These are phyloP conservation scores for Peniophora sp. DNA, from an alignment of 1,284 basidiomycete genomes.

Conservation along the genomic window DNA sequence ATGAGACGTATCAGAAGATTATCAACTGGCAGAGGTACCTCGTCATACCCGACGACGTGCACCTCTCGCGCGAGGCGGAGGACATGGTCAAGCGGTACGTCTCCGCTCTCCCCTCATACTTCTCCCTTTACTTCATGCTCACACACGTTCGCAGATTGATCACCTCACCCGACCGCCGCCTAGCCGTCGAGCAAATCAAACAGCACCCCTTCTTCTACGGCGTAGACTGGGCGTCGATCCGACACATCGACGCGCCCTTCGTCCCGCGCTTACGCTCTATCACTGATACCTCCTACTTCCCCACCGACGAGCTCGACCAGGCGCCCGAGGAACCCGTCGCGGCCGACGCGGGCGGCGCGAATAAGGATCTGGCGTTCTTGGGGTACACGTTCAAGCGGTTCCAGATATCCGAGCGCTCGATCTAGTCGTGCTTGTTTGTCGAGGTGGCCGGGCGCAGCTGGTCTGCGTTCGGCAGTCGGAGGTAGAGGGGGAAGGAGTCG, in stretches of 20 bases:
- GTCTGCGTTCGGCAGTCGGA: neutral
- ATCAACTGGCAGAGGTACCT: constrained; percentile 91
- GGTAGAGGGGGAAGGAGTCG: too few relatives aligned
- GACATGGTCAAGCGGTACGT: constrained; percentile 76
- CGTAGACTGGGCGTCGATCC: constrained; percentile 88
- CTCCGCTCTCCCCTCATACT: neutral
- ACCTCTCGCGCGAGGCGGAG: constrained; percentile 88
- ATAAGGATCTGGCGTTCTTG: constrained; percentile 89
- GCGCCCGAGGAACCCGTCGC: constrained; percentile 68
- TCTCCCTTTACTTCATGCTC: neutral
- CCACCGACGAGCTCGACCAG: constrained; percentile 90
- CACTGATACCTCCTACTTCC: constrained; percentile 96
- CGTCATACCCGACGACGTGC: constrained; percentile 94
- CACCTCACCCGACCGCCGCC: constrained; percentile 73
- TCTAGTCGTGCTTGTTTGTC: constrained; percentile 13
- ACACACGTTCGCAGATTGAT: constrained; percentile 51
- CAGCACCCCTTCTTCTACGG: constrained; percentile 95
- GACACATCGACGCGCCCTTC: constrained; percentile 93
- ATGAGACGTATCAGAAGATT: constrained; percentile 98
- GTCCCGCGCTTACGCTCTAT: constrained; percentile 89
- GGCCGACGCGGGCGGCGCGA: constrained; percentile 65
- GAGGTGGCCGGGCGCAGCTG: neutral
- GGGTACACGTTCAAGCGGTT: constrained; percentile 86
- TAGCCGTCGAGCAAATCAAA: constrained; percentile 87
- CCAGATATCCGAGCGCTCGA: constrained; percentile 32